A percentile compares a stretch with the other conserved stretches of the same genome.
Conservation (phyloP, 2,329 filamentous ascomycete genomes). For the Penicillium sclerotiorum region DNA sequence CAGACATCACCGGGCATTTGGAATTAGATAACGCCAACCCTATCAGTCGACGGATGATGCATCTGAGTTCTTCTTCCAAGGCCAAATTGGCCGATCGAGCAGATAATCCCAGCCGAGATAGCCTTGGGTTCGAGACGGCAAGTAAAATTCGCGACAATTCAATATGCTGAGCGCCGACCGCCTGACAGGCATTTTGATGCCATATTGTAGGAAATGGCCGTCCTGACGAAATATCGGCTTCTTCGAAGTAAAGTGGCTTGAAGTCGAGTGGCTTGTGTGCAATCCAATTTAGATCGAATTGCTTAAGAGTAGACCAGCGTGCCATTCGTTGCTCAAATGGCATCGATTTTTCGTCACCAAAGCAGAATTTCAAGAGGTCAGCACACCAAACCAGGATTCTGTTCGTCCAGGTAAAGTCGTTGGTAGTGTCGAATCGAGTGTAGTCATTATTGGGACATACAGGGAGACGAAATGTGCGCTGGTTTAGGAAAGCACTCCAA, state of each 20-base stretch:
- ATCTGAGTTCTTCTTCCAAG: constrained; percentile 32
- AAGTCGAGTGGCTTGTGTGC: constrained; percentile 53
- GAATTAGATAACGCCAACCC: constrained; percentile 59
- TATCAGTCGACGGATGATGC: constrained; percentile 57
- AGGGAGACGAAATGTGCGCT: constrained; percentile 54
- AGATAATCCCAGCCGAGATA: constrained; percentile 51
- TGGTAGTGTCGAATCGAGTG: constrained; percentile 50
- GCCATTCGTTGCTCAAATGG: constrained; percentile 46
- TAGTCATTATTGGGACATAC: constrained; percentile 56
- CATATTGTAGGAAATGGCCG: constrained; percentile 61
- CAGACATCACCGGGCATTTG: constrained; percentile 52
- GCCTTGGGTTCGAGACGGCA: constrained; percentile 56
- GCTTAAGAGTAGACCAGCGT: constrained; percentile 36
- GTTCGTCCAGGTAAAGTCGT: constrained; percentile 63
- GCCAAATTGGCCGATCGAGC: constrained; percentile 14
- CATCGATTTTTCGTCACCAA: constrained; percentile 33
- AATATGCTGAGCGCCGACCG: constrained; percentile 63
- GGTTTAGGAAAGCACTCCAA: constrained; percentile 46
- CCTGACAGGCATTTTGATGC: constrained; percentile 59
- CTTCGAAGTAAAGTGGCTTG: constrained; percentile 55
- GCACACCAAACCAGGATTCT: constrained; percentile 63
- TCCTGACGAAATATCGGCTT: constrained; percentile 33
- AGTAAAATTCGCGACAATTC: constrained; percentile 61
- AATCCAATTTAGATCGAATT: constrained; percentile 38
- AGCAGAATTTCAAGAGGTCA: constrained; percentile 66